Base-by-base conservation (phyloP, 2,329 filamentous ascomycete species). In the Colletotrichum spinosum region DNA sequence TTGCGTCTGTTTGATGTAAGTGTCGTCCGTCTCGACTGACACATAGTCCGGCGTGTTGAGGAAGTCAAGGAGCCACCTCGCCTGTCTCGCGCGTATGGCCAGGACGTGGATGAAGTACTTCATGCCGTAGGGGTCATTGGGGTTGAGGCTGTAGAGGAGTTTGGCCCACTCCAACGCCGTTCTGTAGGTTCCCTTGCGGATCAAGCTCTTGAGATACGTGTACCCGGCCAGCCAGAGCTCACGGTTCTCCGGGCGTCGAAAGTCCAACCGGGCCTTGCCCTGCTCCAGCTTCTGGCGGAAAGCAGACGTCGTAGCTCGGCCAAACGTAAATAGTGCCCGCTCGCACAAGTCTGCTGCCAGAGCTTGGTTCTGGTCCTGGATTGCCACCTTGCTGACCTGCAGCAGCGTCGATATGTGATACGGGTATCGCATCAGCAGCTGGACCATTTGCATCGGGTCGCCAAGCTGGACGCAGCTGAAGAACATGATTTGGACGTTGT, bases 111-210 rank as follows among this genome's bases (percentile, higher is more conserved):
- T 87, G 68, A 93, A 86, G 60, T 97, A 86, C 66, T 90, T 85
- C 73, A 97, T 87, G 51, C 88, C 92, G 72, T 97, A 97, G 0
- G 94, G 94, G 74, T 99, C 96, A 4, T 83, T 80, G 52, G 89
- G 88, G 70, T 94, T 88, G 64, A 98, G 79, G 63, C 90, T 87
- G 37, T 97, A 84, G 9, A 97, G 82, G 6, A 98, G 80, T 78
- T 96, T 97, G 7, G 92, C 87, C 94, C 96, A 99, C 77, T 98
- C 96, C 52, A 97, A 88, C 0, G 94, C 93, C 1, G 96, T 98
- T 51, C 94, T 87, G 83, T 93, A 97, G 1, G 95, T 97, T n/a
- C 94, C 94, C 71, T 97, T 95, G 79, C 93, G 90, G 13, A 93
- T 86, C 25, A 99, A 83, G 69, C 93, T 96, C 70, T 87, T 88